Base-by-base conservation (phyloP, 768 basidiomycete genomes). In the Tricholoma saponaceum region DNA sequence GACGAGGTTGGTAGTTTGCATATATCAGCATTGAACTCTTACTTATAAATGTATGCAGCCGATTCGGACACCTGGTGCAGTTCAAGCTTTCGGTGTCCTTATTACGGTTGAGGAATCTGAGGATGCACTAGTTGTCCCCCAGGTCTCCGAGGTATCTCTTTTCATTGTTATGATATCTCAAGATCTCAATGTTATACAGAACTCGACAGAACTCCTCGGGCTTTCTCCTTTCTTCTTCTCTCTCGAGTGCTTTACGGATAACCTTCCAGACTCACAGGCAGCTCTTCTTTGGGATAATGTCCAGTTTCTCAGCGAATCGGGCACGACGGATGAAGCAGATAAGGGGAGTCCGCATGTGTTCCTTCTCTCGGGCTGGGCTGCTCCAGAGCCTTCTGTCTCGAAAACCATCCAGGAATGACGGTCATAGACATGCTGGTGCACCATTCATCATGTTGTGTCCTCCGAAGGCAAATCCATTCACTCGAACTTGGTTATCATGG, bases 61-160 rank as follows among this genome's bases (percentile, higher is more conserved):
- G 0, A 94, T 94, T 50, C 83, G 85, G 0, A 84, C 86, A 0
- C 92, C 90, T 12, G 91, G 91, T 3, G 85, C 90, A 1, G 81
- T 92, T 1, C 92, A 94, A 73, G 85, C 83, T 0, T 94, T 87
- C 64, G 91, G 90, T n/a, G 86, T 92, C 0, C 76, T 92, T 3
- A 80, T 93, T 51, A 88, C 81, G 1, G 72, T 92, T 0, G 84
- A 87, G 58, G 83, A 89, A 61, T 68, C 79, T 16, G 74, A 79
- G 7, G 82, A 86, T 22, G 72, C 74, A 3, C 70, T 92, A 12
- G 62, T 79, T 6, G 89, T 93, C 35, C 79, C 84, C 12, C 91
- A 92, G 65, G 89, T 90, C 0, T 92, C 90, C 26, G 91, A 92
- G 77, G 90, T 89, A 66, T 55, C 23, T 46, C n/a, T 35, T 3